Base-by-base conservation (phyloP, 2,329 filamentous ascomycete genomes). In the Penicillium sp. region DNA sequence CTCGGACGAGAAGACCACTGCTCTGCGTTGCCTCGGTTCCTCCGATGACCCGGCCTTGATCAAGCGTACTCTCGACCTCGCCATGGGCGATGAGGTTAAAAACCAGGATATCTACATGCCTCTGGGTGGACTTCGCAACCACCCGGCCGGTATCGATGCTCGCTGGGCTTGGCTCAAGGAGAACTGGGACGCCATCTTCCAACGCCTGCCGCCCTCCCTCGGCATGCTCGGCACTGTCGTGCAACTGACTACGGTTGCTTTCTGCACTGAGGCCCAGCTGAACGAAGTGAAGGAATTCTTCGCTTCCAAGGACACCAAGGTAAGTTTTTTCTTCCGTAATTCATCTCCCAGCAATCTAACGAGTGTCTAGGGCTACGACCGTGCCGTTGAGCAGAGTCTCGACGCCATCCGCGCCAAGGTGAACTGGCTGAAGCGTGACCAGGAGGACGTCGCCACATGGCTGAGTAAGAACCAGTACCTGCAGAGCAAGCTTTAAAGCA, bases 21-120 rank as follows among this genome's bases (percentile, higher is more conserved):
- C 88, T 1, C 77, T 96, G 42, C 85, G 89, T 54, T 79, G 77
- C 20, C 75, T 96, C 14, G 90, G 90, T 34, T 80, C 87, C 34
- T 80, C 86, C 31, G 82, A 82, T 59, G 75, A 84, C 39, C 81
- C 85, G 1, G 79, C 82, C 49, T 77, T 95, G 32, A 90, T 95
- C 61, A 71, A 92, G 70, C 79, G 79, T 45, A 90, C 88, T 2
- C 75, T 96, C 10, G 76, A 72, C 18, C 72, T 95, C 47, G 75
- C 88, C 20, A 74, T 89, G 40, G 79, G 80, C 61, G 79, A 82
- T 45, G 83, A 94, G 51, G 84, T 95, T 66, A 94, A 93, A 72
- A 87, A 85, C 48, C 90, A 95, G 65, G 90, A 96, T 63, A 81
- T 95, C 48, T 95, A 95, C 69, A 80, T 95, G 60, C 89, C 90